Evolutionary conservation across 108 stramenopile genomes (phyloP), one percentile per base, ranked within the genome.

Genomic region (Nitzschia inconspicua): DNA sequence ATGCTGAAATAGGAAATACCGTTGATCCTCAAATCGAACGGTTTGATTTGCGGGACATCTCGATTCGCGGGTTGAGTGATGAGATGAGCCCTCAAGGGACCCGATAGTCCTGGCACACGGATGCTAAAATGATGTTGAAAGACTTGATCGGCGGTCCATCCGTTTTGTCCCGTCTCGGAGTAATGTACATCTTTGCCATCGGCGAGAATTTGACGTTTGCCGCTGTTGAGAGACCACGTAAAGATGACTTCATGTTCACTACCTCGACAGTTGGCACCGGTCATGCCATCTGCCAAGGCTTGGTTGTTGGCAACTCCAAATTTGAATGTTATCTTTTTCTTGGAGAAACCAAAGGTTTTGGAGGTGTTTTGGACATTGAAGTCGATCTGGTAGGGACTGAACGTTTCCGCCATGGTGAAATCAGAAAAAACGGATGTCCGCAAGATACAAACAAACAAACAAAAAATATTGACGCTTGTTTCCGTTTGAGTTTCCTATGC

Each of bases 221-320:
- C 89, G 18, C 69, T 72, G 30, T 84, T 83, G 31, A 94, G 64
- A 47, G 69, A 70, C 93, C 93, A 94, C 31, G 73, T 72, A 58
- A 91, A 76, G 36, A 63, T 52, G 47, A 91, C 68, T 68, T 94
- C 89, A 65, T 94, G 93, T 60, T 94, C 93, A 27, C 75, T 82
- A 2, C 93, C 93, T 18, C 93, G 85, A 44, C 88, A 89, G 35
- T 85, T 68, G 19, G 79, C 76, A 5, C 92, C 92, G 18, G 66
- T 63, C 44, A 59, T 46, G 4, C 88, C 88, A 24, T 67, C 25
- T 6, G 31, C 60, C 27, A 90, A 16, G 23, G 89, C 78, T 13
- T 57, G 44, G 22, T 32, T 25, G 52, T 89, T 85, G 70, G 89
- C 84, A 69, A 88, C 73, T 7, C 93, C 93, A 68, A 94, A 94